Conservation (phyloP, 2,329 filamentous ascomycete species). For the Cercospora sp. region DNA sequence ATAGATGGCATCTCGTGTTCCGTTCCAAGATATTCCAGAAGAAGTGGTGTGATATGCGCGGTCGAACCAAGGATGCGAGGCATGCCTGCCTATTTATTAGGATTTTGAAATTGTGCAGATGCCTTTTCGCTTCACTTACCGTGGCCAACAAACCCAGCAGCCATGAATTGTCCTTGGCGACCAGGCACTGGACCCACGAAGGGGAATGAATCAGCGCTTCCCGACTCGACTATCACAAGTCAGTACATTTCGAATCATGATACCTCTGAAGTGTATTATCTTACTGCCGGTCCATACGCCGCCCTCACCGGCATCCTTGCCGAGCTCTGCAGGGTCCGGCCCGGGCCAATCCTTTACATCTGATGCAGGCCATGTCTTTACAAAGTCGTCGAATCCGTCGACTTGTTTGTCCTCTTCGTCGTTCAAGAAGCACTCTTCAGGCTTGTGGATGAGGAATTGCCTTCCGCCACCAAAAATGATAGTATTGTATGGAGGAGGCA, state of each 20-base stretch:
- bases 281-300: conserved; percentile 37
- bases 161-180: conserved; percentile 32
- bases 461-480: conserved; percentile 37
- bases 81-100: conserved; percentile 31
- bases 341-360: conserved; percentile 33
- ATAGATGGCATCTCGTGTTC: conserved; percentile 28
- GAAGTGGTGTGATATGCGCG: conserved; percentile 33
- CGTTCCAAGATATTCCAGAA: conserved; percentile 30
- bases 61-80: conserved; percentile 38
- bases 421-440: conserved; percentile 27
- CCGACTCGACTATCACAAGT: conserved; percentile 20
- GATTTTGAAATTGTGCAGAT: no score
- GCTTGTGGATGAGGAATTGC: conserved; percentile 33
- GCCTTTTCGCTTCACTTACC: conserved; percentile 14
- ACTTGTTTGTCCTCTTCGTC: conserved; percentile 35
- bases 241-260: not conserved
- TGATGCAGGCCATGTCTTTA: conserved; percentile 34
- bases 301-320: conserved; percentile 29
- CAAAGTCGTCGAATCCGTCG: conserved; percentile 35
- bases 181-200: conserved; percentile 34
- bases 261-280: not conserved
- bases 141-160: conserved; percentile 35
- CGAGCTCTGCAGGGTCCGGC: conserved; percentile 23
- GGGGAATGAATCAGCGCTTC: conserved; percentile 29
- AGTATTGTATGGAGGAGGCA: conserved; percentile 37